Conservation (phyloP, 805 yeast species). For the Myxozyma lipomycoides region DNA sequence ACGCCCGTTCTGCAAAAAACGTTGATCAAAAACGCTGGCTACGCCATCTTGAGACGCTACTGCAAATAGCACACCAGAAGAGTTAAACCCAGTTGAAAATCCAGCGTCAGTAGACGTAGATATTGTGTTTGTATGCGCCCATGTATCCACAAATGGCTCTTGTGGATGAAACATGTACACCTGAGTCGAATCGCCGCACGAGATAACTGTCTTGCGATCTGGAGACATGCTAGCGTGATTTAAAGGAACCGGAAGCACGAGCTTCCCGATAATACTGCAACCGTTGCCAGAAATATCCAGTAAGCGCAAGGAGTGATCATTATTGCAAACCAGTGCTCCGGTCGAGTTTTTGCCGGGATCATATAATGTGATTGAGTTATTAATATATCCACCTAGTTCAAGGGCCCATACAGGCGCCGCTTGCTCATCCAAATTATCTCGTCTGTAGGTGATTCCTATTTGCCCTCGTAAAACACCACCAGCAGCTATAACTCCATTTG, state of each 20-base stretch:
- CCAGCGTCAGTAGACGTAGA: constrained; percentile 70
- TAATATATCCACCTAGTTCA: constrained; percentile 74
- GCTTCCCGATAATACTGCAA: constrained; percentile 43
- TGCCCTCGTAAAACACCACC: constrained; percentile 64
- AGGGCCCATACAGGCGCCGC: constrained; percentile 40
- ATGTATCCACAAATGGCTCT: constrained; percentile 33
- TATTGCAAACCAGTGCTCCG: constrained; percentile 71
- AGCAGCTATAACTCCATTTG: constrained; percentile 43
- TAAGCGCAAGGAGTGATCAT: constrained; percentile 68
- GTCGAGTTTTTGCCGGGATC: constrained; percentile 40
- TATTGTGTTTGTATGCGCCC: constrained; percentile 41
- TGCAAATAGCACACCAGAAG: constrained; percentile 70
- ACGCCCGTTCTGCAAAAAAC: constrained; percentile 46
- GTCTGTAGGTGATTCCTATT: constrained; percentile 53
- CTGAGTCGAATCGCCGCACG: constrained; percentile 74
- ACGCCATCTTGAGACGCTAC: constrained; percentile 84
- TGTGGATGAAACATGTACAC: constrained; percentile 51
- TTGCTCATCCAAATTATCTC: constrained; percentile 31
- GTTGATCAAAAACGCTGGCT: constrained; percentile 68
- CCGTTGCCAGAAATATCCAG: constrained; percentile 54
- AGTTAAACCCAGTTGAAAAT: constrained; percentile 73
- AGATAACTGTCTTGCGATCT: constrained; percentile 53
- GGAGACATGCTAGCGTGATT: constrained; percentile 72
- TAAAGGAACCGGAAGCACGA: constrained; percentile 59
- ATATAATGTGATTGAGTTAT: constrained; percentile 58